Base-by-base conservation (phyloP, 495 filamentous ascomycete species). In the Talaromyces proteolyticus region DNA sequence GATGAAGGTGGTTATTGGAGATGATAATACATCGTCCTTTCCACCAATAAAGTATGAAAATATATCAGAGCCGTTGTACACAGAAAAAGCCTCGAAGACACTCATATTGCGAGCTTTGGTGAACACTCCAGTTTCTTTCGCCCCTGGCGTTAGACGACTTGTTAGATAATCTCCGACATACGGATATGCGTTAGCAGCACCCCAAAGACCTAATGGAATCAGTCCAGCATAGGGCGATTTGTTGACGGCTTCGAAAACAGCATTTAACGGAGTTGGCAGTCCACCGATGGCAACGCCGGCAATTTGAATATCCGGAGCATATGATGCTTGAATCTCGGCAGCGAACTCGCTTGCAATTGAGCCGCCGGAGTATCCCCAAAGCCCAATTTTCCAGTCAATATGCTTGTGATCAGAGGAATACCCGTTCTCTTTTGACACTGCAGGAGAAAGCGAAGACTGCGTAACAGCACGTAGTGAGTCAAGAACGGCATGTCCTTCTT, bases 291-390 rank as follows among this genome's bases (percentile, higher is more conserved):
- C 66, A 12, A 58, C 62, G 5, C 72, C 66, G 6, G 51, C 54
- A 24, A 77, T 63, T 6, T 54, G 26, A 4, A 79, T 53, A 26
- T 76, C 72, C 1, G 72, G 67, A 7, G 72, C 71, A 42, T 78
- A 78, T 16, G 55, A 38, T 14, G 45, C 57, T 42, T 69, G 65
- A 26, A 76, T 42, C 53, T 75, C 73, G 6, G 61, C 58, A 2
- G 73, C 74, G 52, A 63, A 74, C 46, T 62, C 68, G 20, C 58
- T 70, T 0, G 72, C 71, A 18, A 76, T 53, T 2, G 63, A 58
- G 23, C 73, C 74, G 11, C 74, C 74, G 10, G 66, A 71, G 49
- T 76, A 78, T 16, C 73, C 74, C 69, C 68, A 76, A 52, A 76
- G 54, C 2, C 58, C 68, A 26, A 42, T 11, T 24, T 47, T 22